Percentiles rank a stretch among this genome's conserved stretches.
phyloP scores from a whole-genome alignment of 176 grass and related monocot species.

The Hordeum vulgare region DNA sequence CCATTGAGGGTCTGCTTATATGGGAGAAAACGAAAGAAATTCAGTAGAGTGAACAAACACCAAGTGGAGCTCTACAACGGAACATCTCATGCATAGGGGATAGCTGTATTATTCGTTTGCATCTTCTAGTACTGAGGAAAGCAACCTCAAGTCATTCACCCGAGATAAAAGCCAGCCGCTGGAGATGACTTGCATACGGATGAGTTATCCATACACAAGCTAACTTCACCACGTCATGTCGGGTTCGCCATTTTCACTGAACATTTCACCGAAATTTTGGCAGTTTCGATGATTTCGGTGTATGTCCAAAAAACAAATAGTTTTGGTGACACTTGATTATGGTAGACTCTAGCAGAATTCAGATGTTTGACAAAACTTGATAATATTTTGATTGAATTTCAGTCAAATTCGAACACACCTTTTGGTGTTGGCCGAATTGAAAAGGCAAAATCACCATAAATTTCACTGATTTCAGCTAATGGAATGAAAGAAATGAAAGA shows the following conservation, averaged over 20 bases:
- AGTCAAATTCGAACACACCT: neutral
- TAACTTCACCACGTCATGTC: neutral
- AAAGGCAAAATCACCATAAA: neutral
- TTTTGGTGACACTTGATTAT: neutral
- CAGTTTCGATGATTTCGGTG: neutral
- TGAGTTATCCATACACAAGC: neutral
- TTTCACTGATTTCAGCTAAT: neutral
- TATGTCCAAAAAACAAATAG: neutral
- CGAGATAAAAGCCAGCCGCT: no score
- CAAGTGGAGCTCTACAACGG: neutral
- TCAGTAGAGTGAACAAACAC: neutral
- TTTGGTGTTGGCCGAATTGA: neutral
- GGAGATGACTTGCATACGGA: no score
- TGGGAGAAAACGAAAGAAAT: neutral
- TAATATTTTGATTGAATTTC: neutral
- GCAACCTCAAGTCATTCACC: neutral
- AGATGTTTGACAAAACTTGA: neutral
- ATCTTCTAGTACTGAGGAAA: neutral
- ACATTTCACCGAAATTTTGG: neutral
- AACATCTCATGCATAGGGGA: neutral
- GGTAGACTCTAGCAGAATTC: neutral
- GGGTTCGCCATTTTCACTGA: neutral
- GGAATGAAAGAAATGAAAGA: neutral
- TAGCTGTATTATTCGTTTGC: neutral
- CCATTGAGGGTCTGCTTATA: slow-evolving; percentile 48